Conservation (phyloP, 1,284 basidiomycete species). For the Cutaneotrichosporon dermatis region DNA sequence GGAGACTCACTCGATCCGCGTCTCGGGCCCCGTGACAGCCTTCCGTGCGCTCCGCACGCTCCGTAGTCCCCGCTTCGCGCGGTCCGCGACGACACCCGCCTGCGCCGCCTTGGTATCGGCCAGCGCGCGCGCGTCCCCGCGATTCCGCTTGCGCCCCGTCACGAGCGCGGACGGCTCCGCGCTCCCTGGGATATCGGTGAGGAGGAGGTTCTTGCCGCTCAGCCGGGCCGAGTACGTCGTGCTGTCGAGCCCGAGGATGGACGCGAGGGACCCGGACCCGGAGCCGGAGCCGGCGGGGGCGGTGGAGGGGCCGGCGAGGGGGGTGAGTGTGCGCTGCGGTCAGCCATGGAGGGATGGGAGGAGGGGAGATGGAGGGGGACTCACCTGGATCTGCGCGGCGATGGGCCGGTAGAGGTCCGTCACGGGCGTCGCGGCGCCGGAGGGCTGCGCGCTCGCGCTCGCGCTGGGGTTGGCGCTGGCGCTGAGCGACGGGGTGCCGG, state of each 20-base stretch:
- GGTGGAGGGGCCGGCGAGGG: conserved; percentile 5
- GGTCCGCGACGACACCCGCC: conserved; percentile 7
- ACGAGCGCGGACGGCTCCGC: conserved; percentile 18
- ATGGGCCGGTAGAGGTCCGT: conserved; percentile 19
- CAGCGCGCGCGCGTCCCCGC: conserved; percentile 22
- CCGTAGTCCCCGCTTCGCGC: conserved; percentile 5
- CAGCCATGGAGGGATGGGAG: background rate
- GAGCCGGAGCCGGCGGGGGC: conserved; percentile 1
- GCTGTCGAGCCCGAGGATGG: conserved; percentile 26
- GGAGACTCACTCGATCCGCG: conserved; percentile 26
- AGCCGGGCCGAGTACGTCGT: conserved; percentile 30
- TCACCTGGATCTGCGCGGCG: conserved; percentile 10
- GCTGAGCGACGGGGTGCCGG: background rate
- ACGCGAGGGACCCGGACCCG: conserved; percentile 7
- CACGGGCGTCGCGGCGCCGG: conserved; percentile 24
- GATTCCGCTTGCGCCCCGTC: conserved; percentile 31
- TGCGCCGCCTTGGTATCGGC: conserved; percentile 16
- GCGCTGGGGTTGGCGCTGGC: too few relatives aligned
- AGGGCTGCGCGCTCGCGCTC: background rate
- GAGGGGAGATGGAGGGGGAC: background rate
- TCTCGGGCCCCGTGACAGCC: conserved; percentile 17
- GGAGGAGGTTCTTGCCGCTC: conserved; percentile 34
- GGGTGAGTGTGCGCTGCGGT: conserved; percentile 2
- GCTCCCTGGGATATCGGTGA: conserved; percentile 12
- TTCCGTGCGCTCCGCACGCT: conserved; percentile 8